Evolutionary conservation across 352 stramenopile genomes (phyloP), one percentile per base, ranked within the genome.

Genomic region (Pythium catenulatum): DNA sequence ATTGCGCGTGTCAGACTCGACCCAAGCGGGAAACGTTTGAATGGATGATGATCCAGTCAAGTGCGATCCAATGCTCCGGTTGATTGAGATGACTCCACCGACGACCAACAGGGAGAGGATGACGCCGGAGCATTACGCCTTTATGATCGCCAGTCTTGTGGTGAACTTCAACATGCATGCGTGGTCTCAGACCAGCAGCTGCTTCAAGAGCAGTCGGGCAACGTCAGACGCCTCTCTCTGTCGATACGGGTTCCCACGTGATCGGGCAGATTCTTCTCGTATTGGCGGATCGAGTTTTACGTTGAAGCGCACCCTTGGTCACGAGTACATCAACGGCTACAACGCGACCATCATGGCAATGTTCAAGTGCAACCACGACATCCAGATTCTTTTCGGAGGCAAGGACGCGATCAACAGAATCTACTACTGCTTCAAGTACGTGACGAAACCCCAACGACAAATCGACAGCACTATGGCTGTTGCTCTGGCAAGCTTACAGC

Each of bases 361-460:
- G n/a, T n/a, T n/a, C n/a, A n/a, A n/a, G n/a, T n/a, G n/a, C n/a
- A n/a, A n/a, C n/a, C n/a, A n/a, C 37, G 72, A 79, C 48, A 27
- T 79, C 48, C 72, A 79, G 19, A 21, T 79, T n/a, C 19, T 79
- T 30, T 79, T 79, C 34, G 52, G 72, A 13, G 72, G 72, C 8
- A 69, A 79, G 34, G 72, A 68, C 4, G 52, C 72, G 9, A 68
- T 66, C 2, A 69, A 79, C 41, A 21, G 72, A 13, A 87, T 87
- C 11, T 82, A 87, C 37, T 87, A 87, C 34, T 87, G 72, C 63
- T 79, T 70, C 61, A 87, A 87, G 46, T 87, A 87, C 36, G 81
- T 87, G 14, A 87, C 61, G 17, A 87, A 87, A 43, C 19, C 81
- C 3, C 81, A 87, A 34, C 54, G 61, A 6, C 50, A 63, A 4